Conservation (phyloP, 1,284 basidiomycete genomes). For the Pholiota adiposa region DNA sequence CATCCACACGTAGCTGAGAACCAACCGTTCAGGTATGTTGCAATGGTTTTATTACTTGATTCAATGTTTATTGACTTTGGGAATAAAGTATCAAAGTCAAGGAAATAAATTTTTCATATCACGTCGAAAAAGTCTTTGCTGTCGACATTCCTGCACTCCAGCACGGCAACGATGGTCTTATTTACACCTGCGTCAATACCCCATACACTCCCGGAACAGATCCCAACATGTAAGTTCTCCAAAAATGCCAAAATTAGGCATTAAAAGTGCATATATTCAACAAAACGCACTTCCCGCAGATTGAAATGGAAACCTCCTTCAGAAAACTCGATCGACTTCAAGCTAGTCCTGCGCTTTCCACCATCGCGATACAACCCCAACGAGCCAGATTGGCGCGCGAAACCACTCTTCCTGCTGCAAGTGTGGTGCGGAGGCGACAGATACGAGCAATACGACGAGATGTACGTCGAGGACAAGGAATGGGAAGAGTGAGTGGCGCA, state of each 20-base stretch:
- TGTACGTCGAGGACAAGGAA: conserved; percentile 88
- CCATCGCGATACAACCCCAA: conserved; percentile 55
- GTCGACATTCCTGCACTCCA: conserved; percentile 87
- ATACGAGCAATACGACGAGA: conserved; percentile 88
- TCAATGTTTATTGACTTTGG: conserved; percentile 5
- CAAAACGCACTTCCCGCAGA: conserved; percentile 50
- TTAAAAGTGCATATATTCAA: conserved; percentile 12
- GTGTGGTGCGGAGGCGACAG: conserved; percentile 77
- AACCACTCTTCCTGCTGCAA: conserved; percentile 86
- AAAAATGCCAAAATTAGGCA: conserved; percentile 1
- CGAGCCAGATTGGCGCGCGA: conserved; percentile 81
- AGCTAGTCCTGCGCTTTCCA: conserved; percentile 91
- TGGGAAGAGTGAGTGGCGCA: conserved; percentile 80
- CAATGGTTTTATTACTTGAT: conserved; percentile 1
- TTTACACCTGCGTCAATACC: conserved; percentile 92
- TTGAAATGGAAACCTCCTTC: conserved; percentile 99
- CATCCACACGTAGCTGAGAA: conserved; percentile 66
- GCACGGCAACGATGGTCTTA: conserved; percentile 95
- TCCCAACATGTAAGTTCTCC: conserved; percentile 75
- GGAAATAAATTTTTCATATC: conserved; percentile 86
- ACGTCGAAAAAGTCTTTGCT: conserved; percentile 64
- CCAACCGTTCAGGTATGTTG: conserved; percentile 82
- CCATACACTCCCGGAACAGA: conserved; percentile 93
- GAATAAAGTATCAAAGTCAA: conserved; percentile 80
- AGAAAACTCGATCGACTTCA: conserved; percentile 98